phyloP scores from a whole-genome alignment of 2,329 filamentous ascomycete species.

The Cladophialophora immunda region DNA sequence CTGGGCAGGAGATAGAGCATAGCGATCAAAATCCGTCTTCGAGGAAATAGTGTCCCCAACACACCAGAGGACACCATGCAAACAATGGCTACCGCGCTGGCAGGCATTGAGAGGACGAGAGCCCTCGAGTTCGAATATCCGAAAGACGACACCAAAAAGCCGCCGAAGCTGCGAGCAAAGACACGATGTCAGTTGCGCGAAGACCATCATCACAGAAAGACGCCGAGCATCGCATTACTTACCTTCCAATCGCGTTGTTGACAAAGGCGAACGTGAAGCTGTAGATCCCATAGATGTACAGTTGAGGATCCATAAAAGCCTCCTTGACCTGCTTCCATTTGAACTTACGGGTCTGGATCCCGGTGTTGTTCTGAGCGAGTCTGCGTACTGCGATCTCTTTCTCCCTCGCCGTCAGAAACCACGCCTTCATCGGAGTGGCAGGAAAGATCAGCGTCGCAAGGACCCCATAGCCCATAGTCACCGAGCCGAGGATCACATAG shows the following conservation, averaged over 20 bases:
- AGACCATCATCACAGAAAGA: too few species aligned
- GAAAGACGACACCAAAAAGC: conserved; percentile 22
- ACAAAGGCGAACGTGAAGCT: conserved; percentile 56
- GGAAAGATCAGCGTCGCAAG: conserved; percentile 55
- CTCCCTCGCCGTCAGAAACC: conserved; percentile 72
- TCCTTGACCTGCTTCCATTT: conserved; percentile 63
- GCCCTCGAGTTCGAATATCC: conserved; percentile 22
- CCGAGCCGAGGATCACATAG: conserved; percentile 59
- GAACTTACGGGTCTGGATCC: conserved; percentile 66
- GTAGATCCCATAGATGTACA: conserved; percentile 59
- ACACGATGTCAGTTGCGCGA: background rate
- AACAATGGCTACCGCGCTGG: conserved; percentile 18
- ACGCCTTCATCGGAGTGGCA: conserved; percentile 76
- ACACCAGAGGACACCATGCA: conserved; percentile 21
- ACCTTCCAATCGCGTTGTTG: conserved; percentile 58
- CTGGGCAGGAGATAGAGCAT: conserved; percentile 23
- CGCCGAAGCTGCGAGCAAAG: conserved; percentile 8
- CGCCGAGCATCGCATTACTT: background rate
- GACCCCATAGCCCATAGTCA: conserved; percentile 41
- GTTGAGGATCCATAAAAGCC: conserved; percentile 71
- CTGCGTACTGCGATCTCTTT: conserved; percentile 71
- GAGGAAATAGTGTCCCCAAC: conserved; percentile 18
- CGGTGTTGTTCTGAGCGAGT: conserved; percentile 68
- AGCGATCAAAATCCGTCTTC: conserved; percentile 20
- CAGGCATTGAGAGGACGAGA: conserved; percentile 23